Conservation (phyloP, 2,329 filamentous ascomycete genomes). For the Akanthomyces lecanii region DNA sequence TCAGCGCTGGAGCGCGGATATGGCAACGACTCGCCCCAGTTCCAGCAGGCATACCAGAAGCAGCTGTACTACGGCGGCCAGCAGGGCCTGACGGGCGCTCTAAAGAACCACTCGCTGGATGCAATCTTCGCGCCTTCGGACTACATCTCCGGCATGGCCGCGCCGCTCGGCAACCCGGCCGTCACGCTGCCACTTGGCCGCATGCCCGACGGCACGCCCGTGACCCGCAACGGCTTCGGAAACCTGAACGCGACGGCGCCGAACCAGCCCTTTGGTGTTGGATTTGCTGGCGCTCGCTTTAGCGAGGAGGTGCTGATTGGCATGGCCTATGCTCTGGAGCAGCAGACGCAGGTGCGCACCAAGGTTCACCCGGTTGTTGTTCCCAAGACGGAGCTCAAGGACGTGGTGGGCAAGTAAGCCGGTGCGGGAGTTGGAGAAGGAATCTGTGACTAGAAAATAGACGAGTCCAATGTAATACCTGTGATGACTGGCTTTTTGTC, state of each 20-base stretch:
- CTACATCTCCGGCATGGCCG: slow-evolving; percentile 44
- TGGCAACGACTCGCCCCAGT: slow-evolving; percentile 51
- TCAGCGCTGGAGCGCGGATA: slow-evolving; percentile 46
- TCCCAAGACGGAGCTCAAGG: slow-evolving; percentile 30
- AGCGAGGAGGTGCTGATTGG: slow-evolving; percentile 58
- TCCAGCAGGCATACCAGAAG: slow-evolving; percentile 52
- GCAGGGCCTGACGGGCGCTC: slow-evolving; percentile 54
- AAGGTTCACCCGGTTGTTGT: slow-evolving; percentile 27
- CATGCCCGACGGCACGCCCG: slow-evolving; percentile 47
- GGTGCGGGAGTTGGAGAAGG: neutral
- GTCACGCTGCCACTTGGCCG: slow-evolving; percentile 59
- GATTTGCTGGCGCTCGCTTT: slow-evolving; percentile 57
- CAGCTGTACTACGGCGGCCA: slow-evolving; percentile 51
- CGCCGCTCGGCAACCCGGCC: slow-evolving; percentile 55
- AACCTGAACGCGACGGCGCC: slow-evolving; percentile 50
- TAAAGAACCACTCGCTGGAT: slow-evolving; percentile 50
- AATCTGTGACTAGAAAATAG: neutral
- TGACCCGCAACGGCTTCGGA: slow-evolving; percentile 42
- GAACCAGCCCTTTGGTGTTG: slow-evolving; percentile 57
- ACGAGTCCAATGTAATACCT: neutral
- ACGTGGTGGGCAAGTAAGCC: slow-evolving; percentile 20
- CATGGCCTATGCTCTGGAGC: slow-evolving; percentile 66
- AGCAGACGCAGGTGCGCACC: slow-evolving; percentile 40
- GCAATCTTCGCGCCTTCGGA: slow-evolving; percentile 51
- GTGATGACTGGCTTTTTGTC: neutral